Base-by-base conservation (phyloP, 768 basidiomycete genomes). In the Leccinellum albellum region DNA sequence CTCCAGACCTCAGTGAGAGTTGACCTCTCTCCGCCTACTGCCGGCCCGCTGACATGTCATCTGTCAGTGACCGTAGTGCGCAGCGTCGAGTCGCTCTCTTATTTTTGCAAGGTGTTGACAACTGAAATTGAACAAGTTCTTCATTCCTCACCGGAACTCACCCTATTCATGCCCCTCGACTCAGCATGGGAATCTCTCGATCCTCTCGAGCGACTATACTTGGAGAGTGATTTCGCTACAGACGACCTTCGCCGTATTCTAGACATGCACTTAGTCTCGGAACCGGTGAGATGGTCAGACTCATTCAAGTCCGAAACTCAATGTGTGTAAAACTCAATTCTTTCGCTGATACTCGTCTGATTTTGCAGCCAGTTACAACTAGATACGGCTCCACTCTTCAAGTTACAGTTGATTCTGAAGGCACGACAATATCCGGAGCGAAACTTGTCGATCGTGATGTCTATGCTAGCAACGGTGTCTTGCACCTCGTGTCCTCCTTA, bases 401-500 rank as follows among this genome's bases (percentile, higher is more conserved):
- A 52, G 75, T 94, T 42, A 71, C 75, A 1, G 76, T 79, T n/a
- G 73, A 80, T 24, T 67, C 79, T 1, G 78, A 85, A 37, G 81
- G 80, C 58, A 83, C 81, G 52, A 79, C 66, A 29, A 71, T 89
- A 21, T 84, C 84, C 32, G 74, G 74, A 47, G 84, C 88, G 7
- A 75, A 78, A 23, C 78, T 96, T 44, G 66, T 86, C 4, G 77
- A 86, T n/a, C 82, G 84, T 6, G 93, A 99, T 66, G 84, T 97
- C 33, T 94, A 94, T 65, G 95, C 91, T 5, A 87, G 90, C 29
- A 99, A 99, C 65, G 97, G 96, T 49, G 97, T 98, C 45, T 70
- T 98, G 15, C 97, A 99, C 71, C 82, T 93, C 44, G 82, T 98
- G 24, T 89, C 89, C 14, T 82, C 85, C 14, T 82, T 98, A 23